Evolutionary conservation across 2,329 filamentous ascomycete species (phyloP).

Genomic region (Paecilomyces sp.): DNA sequence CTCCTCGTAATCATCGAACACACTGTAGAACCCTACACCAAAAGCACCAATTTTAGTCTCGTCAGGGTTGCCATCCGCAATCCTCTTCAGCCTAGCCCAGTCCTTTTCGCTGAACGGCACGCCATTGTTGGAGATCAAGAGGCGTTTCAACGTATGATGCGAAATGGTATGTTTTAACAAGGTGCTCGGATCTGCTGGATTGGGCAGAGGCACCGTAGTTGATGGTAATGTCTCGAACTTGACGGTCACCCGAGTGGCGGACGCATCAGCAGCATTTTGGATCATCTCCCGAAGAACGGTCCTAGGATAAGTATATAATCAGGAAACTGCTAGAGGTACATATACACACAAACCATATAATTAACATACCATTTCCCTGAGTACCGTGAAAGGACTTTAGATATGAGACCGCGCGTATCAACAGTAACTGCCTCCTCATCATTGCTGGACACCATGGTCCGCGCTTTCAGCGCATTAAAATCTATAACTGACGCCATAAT

Average conservation of each 20-base stretch:
- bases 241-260: slow-evolving; percentile 80
- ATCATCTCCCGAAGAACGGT: slow-evolving; percentile 81
- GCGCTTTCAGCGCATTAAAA: slow-evolving; percentile 67
- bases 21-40: slow-evolving; percentile 96
- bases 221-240: slow-evolving; percentile 90
- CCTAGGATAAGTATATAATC: slow-evolving; percentile 14
- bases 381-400: slow-evolving; percentile 94
- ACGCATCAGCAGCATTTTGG: slow-evolving; percentile 96
- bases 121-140: slow-evolving; percentile 92
- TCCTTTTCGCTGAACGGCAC: slow-evolving; percentile 81
- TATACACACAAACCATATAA: neutral
- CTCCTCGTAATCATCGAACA: slow-evolving; percentile 96
- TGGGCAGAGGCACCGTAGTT: slow-evolving; percentile 62
- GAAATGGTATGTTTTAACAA: slow-evolving; percentile 74
- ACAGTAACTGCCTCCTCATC: slow-evolving; percentile 97
- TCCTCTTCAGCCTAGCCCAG: slow-evolving; percentile 88
- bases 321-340: slow-evolving; percentile 7
- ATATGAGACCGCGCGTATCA: slow-evolving; percentile 91
- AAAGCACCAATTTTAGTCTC: slow-evolving; percentile 99
- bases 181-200: slow-evolving; percentile 59
- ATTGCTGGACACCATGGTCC: slow-evolving; percentile 75
- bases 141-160: slow-evolving; percentile 75
- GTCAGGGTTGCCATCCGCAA: slow-evolving; percentile 97
- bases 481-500: slow-evolving; percentile 63
- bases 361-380: slow-evolving; percentile 82